Conservation (phyloP, 257 asterid genomes). For the Nicotiana paniculata region DNA sequence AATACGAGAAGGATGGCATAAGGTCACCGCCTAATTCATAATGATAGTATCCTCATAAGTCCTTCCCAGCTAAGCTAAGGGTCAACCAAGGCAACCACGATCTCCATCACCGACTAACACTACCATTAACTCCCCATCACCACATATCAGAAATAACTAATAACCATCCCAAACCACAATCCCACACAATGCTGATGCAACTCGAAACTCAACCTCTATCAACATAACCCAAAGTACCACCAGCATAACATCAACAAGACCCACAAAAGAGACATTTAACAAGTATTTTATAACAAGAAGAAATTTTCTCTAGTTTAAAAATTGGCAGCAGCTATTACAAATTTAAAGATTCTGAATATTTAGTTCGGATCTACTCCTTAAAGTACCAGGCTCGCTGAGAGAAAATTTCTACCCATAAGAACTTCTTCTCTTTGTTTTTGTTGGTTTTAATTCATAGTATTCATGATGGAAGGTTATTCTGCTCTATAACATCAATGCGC, state of each 20-base stretch:
- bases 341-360: not conserved
- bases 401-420: not conserved
- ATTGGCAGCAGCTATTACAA: not conserved
- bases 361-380: not conserved
- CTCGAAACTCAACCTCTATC: not conserved
- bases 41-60: not conserved
- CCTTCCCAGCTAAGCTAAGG: constrained; percentile 1
- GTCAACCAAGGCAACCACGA: not conserved
- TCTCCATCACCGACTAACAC: not conserved
- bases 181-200: not conserved
- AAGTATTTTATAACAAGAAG: not conserved
- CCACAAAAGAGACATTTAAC: not conserved
- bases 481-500: not conserved
- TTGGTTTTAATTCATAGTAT: not conserved
- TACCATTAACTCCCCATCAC: not conserved
- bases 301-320: not conserved
- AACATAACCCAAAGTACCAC: not conserved
- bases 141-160: not conserved
- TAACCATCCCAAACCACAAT: not conserved
- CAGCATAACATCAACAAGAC: not conserved
- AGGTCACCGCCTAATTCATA: not conserved
- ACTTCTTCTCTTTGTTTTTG: not conserved
- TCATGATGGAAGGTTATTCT: not conserved
- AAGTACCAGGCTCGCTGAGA: not conserved
- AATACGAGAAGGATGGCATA: not conserved